These are phyloP conservation scores for Pestalotiopsis sp. DNA, from an alignment of 2,329 filamentous ascomycete species.

Conservation along the genomic window DNA sequence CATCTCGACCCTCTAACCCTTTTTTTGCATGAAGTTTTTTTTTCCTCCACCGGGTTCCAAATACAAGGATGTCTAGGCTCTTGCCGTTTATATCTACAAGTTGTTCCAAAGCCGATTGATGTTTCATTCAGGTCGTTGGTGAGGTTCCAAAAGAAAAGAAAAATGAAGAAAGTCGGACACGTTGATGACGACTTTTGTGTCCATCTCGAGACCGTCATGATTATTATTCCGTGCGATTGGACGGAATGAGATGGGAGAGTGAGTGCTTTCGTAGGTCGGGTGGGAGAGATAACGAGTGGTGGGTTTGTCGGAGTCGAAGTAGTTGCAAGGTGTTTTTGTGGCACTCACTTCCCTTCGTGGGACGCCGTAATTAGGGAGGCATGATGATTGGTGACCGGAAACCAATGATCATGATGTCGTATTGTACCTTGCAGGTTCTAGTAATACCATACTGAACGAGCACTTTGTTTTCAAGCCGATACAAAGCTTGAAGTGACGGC, in stretches of 20 bases:
- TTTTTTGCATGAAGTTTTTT: background rate
- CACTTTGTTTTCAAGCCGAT: background rate
- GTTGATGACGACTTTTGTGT: background rate
- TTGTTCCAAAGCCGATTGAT: conserved; percentile 1
- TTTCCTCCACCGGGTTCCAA: conserved; percentile 1
- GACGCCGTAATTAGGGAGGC: background rate
- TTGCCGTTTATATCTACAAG: conserved; percentile 9
- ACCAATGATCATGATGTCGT: background rate
- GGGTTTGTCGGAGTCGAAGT: background rate
- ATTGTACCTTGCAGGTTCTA: background rate
- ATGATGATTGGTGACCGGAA: background rate
- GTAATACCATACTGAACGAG: background rate
- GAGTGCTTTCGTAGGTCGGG: background rate
- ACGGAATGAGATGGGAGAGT: background rate
- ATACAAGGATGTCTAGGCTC: conserved; percentile 9
- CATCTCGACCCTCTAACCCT: background rate
- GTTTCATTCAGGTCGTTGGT: conserved; percentile 5
- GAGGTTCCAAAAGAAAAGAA: conserved; percentile 1
- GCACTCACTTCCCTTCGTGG: background rate
- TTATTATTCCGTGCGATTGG: background rate
- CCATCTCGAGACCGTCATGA: background rate
- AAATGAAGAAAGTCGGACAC: background rate
- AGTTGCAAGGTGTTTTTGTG: background rate
- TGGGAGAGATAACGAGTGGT: background rate
- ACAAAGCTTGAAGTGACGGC: background rate